Evolutionary conservation across 306 rosid species (phyloP).

Genomic region (Begonia peltatifolia): DNA sequence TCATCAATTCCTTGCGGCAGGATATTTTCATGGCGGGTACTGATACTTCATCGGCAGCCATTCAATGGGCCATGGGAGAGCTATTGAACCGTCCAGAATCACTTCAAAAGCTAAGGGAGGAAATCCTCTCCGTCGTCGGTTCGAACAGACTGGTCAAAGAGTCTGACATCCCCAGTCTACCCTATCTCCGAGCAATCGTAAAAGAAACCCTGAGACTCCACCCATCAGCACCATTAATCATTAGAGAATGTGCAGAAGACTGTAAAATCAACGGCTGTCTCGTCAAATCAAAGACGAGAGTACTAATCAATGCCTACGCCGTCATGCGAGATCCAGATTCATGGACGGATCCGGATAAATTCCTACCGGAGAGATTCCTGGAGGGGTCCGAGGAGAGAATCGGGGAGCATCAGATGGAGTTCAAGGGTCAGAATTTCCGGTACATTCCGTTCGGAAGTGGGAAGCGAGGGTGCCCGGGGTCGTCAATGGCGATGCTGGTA

Average conservation of each 20-base stretch:
- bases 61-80: constrained; percentile 43
- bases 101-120: constrained; percentile 25
- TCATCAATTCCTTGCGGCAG: constrained; percentile 12
- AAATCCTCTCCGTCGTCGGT: constrained; percentile 32
- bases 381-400: constrained; percentile 4
- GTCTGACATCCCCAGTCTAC: constrained; percentile 32
- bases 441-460: constrained; percentile 43
- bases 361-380: constrained; percentile 32
- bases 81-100: constrained; percentile 19
- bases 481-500: constrained; percentile 27
- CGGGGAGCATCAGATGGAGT: constrained; percentile 18
- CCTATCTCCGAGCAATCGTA: constrained; percentile 29
- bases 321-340: constrained; percentile 23
- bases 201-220: constrained; percentile 39
- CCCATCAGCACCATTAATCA: constrained; percentile 30
- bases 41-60: constrained; percentile 22
- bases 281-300: constrained; percentile 15
- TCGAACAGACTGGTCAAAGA: constrained; percentile 16
- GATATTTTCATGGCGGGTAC: constrained; percentile 46
- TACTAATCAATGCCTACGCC: constrained; percentile 28
- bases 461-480: constrained; percentile 34
- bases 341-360: constrained; percentile 26
- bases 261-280: constrained; percentile 21
- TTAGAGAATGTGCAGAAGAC: constrained; percentile 18
- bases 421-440: constrained; percentile 29